These are phyloP conservation scores for Nakazawaea siamensis DNA, from an alignment of 805 yeast genomes.

Conservation along the genomic window DNA sequence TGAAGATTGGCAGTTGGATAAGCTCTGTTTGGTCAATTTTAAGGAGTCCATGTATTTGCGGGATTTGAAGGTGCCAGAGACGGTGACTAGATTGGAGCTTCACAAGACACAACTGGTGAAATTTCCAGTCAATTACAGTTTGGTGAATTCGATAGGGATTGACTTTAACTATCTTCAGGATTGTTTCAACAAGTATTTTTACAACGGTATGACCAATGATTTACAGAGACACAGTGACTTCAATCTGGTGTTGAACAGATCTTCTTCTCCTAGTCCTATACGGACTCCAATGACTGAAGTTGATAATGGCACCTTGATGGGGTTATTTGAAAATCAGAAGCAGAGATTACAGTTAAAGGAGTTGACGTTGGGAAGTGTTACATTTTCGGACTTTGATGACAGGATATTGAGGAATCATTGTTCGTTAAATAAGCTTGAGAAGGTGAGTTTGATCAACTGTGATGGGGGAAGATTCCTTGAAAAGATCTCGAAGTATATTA, in stretches of 20 bases:
- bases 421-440: slow-evolving; percentile 12
- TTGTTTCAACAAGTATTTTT: slow-evolving; percentile 14
- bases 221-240: slow-evolving; percentile 6
- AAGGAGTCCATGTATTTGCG: slow-evolving; percentile 4
- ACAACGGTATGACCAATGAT: slow-evolving; percentile 13
- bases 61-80: slow-evolving; percentile 3
- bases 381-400: slow-evolving; percentile 13
- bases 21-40: slow-evolving; percentile 10
- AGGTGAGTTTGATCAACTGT: slow-evolving; percentile 14
- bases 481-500: slow-evolving; percentile 11
- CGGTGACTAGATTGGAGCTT: slow-evolving; percentile 11
- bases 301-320: slow-evolving; percentile 4
- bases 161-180: slow-evolving; percentile 14
- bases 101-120: slow-evolving; percentile 6
- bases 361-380: slow-evolving; percentile 13
- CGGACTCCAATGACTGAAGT: no score
- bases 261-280: not conserved
- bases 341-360: slow-evolving; percentile 11
- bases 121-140: slow-evolving; percentile 13
- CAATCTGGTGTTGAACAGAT: slow-evolving; percentile 10
- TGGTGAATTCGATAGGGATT: slow-evolving; percentile 12
- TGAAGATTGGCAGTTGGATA: slow-evolving; percentile 5
- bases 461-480: slow-evolving; percentile 1
- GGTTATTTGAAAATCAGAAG: not conserved
- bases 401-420: slow-evolving; percentile 9